Evolutionary conservation across 106 monocot genomes (phyloP).

Genomic region (Dendrobium nobile): DNA sequence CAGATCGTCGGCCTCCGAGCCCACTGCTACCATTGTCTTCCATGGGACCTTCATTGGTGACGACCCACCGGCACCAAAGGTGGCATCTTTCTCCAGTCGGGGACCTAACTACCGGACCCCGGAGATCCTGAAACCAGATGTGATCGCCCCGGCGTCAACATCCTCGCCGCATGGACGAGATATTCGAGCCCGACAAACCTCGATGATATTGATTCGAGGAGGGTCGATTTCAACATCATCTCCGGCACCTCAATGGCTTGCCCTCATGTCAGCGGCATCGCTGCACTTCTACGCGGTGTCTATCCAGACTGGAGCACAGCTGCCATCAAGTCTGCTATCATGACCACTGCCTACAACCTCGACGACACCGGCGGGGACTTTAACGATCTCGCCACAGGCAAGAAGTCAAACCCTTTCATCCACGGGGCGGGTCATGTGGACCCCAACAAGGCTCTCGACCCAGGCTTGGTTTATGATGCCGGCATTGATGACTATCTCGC

Average conservation of each 20-base stretch:
- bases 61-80: constrained; percentile 22
- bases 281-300: constrained; percentile 27
- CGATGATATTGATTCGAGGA: background rate
- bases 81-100: constrained; percentile 10
- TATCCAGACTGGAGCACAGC: constrained; percentile 38
- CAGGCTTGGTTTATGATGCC: constrained; percentile 29
- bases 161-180: constrained; percentile 25
- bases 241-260: constrained; percentile 46
- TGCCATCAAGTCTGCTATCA: constrained; percentile 25
- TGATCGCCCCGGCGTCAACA: constrained; percentile 19
- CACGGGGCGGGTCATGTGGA: constrained; percentile 29
- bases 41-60: constrained; percentile 20
- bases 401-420: constrained; percentile 1
- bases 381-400: constrained; percentile 13
- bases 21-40: constrained; percentile 21
- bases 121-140: constrained; percentile 33
- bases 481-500: constrained; percentile 23
- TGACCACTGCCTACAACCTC: constrained; percentile 30
- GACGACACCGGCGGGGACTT: constrained; percentile 30
- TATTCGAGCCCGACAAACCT: constrained; percentile 7
- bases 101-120: constrained; percentile 24
- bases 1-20: constrained; percentile 12
- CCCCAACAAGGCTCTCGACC: constrained; percentile 27
- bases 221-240: constrained; percentile 21
- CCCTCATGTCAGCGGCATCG: constrained; percentile 38